Base-by-base conservation (phyloP, 2,329 filamentous ascomycete species). In the Botrytis deweyae region DNA sequence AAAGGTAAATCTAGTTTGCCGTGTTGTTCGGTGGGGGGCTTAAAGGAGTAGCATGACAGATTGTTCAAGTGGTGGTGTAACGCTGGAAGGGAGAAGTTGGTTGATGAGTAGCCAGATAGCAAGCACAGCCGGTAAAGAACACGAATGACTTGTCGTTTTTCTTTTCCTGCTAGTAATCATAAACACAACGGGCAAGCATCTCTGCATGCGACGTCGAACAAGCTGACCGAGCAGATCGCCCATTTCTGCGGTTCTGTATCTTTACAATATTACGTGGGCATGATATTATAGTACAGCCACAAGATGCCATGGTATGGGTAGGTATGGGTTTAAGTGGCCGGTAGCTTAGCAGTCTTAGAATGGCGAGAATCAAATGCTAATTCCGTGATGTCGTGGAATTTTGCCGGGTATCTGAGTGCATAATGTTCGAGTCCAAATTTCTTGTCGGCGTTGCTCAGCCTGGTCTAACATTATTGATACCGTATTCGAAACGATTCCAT, bases 131-230 rank as follows among this genome's bases (percentile, higher is more conserved):
- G 73, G 67, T 66, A 71, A 66, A 70, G 64, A 38, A 73, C 64
- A 70, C 65, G 65, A 73, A 70, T 73, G 72, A 70, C 58, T 55
- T 73, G 72, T 73, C 72, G 72, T 33, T 73, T 70, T 72, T 73
- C 63, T 72, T 73, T 55, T 62, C 59, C 55, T 74, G 71, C 49
- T 67, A 65, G 49, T 52, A 69, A 59, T 73, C 71, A 46, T 63
- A 68, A 68, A 69, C 52, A 49, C 70, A 52, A 52, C 65, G 74
- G 74, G 63, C 73, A 72, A 70, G 74, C 72, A 75, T 75, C 69
- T 65, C 72, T 78, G 77, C 75, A 77, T 79, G 72, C 76, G 74
- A 78, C 75, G 76, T 76, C 76, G 73, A 76, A 77, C 75, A 75
- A 74, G 74, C 77, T 76, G 72, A 74, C 64, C 66, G 66, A 74